These are phyloP conservation scores for Coemansia sp. DNA, from an alignment of 192 early-diverging fungal genomes.

Conservation along the genomic window DNA sequence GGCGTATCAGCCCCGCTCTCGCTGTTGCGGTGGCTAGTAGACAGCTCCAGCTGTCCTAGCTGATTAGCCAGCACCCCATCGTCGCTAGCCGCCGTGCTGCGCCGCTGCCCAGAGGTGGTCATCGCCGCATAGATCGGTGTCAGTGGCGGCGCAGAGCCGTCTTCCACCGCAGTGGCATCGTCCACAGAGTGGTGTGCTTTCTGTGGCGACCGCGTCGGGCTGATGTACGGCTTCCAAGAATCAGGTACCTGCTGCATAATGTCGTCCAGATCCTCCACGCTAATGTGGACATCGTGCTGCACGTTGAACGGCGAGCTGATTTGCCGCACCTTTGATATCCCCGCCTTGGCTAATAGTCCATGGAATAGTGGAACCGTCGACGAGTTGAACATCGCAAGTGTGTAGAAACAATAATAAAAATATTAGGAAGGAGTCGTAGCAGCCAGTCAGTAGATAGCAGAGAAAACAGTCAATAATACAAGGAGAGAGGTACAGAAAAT, in stretches of 20 bases:
- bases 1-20: slow-evolving; percentile 28
- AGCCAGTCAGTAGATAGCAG: background rate
- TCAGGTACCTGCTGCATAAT: slow-evolving; percentile 48
- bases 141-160: slow-evolving; percentile 7
- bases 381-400: slow-evolving; percentile 31
- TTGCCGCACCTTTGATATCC: slow-evolving; percentile 35
- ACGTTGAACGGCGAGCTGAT: slow-evolving; percentile 56
- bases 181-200: slow-evolving; percentile 17
- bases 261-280: slow-evolving; percentile 55
- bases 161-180: slow-evolving; percentile 3
- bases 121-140: slow-evolving; percentile 47
- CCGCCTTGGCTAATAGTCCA: slow-evolving; percentile 48
- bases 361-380: slow-evolving; percentile 35
- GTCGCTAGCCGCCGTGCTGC: slow-evolving; percentile 22
- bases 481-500: background rate
- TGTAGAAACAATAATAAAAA: background rate
- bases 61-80: slow-evolving; percentile 17
- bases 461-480: background rate
- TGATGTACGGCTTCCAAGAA: slow-evolving; percentile 39
- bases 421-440: background rate
- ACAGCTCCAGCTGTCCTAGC: slow-evolving; percentile 7
- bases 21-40: slow-evolving; percentile 4
- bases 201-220: slow-evolving; percentile 32
- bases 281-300: slow-evolving; percentile 53
- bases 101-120: slow-evolving; percentile 18